These are phyloP conservation scores for Rhododendron mucronatum DNA, from an alignment of 148 eudicot genomes.

Conservation along the genomic window DNA sequence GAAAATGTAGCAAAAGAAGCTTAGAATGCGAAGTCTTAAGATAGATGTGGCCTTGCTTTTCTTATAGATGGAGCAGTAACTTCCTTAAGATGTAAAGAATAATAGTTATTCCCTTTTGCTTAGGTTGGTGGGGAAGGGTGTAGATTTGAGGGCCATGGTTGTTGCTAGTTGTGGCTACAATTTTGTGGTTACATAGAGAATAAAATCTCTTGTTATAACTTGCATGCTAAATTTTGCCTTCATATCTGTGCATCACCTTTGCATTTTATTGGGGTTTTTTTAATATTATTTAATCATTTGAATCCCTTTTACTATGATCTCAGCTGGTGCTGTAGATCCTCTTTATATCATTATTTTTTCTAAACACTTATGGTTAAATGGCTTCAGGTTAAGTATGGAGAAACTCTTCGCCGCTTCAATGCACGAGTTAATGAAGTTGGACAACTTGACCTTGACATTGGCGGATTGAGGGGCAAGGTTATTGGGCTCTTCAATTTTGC, in stretches of 20 bases:
- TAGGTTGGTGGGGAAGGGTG: neutral
- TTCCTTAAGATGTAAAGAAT: neutral
- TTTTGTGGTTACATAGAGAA: neutral
- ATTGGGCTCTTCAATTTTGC: constrained; percentile 53
- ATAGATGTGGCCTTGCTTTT: neutral
- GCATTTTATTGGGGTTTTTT: neutral
- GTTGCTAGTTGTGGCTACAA: neutral
- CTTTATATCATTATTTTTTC: neutral
- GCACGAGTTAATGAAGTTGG: constrained; percentile 41
- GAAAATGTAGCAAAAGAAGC: neutral
- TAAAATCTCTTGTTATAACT: neutral
- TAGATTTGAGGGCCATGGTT: neutral
- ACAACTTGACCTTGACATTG: constrained; percentile 45
- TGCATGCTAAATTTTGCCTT: neutral
- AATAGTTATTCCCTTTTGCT: neutral
- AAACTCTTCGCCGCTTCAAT: constrained; percentile 83
- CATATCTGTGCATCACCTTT: neutral
- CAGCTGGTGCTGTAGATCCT: neutral
- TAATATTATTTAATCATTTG: neutral
- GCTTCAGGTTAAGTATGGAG: constrained; percentile 70
- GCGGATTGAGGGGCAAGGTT: constrained; percentile 54
- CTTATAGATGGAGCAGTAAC: neutral
- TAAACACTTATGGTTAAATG: neutral
- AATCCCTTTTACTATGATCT: neutral
- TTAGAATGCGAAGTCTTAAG: neutral